Evolutionary conservation across 768 basidiomycete species (phyloP), one percentile per base, ranked within the genome.

Genomic region (Leucocoprinus sp.): DNA sequence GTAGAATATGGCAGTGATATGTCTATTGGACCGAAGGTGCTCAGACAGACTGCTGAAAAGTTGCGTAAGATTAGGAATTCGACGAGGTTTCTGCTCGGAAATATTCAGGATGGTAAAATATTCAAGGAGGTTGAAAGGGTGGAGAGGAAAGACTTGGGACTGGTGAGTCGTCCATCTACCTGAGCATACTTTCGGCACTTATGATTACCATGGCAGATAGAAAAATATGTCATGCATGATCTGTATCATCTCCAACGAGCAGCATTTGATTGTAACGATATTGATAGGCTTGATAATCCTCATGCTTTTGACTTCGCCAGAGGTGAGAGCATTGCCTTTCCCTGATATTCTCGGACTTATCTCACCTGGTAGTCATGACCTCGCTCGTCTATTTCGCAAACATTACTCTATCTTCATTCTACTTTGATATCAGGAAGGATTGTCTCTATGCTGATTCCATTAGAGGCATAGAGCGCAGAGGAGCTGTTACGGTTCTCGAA

Each of bases 391-490:
- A 82, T 52, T 97, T 96, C 52, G 76, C 81, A 22, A 91, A 90
- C 55, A 72, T 80, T 48, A 88, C 85, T 0, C 71, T 97, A 17
- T 97, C 95, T 0, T 83, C 91, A 0, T 65, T 95, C 24, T 98
- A 97, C 63, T 89, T 97, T 51, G 92, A 93, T 56, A 80, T 88
- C 39, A 87, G 80, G 26, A 96, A 96, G 60, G 95, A 98, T 60
- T 74, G 75, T 36, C 65, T 99, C 8, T 97, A 99, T 57, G 87
- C 89, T 26, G 73, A 87, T 54, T 57, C 65, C 7, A 44, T 63
- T 2, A 54, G 69, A 17, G 74, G 75, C 48, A 53, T 60, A 2
- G 70, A 78, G 33, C 79, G 95, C 11, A 69, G 76, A 39, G 75
- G 75, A 0, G 72, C 87, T 11, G 60, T 92, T 5, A 78, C 82